Conservation (phyloP, 2,329 filamentous ascomycete species). For the Exophiala sideris region DNA sequence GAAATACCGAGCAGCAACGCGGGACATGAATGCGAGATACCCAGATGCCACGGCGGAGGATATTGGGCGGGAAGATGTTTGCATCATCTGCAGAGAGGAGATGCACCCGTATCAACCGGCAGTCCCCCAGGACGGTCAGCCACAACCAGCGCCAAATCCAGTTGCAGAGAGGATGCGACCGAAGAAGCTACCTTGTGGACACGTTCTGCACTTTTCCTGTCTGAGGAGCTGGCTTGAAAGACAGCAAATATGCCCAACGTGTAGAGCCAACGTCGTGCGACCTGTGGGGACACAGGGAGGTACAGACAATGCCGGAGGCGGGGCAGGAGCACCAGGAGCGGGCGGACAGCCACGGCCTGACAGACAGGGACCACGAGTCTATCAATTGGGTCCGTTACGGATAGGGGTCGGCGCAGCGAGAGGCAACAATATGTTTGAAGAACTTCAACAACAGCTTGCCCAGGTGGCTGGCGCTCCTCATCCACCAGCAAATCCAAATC, state of each 20-base stretch:
- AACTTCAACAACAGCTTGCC: slow-evolving; percentile 62
- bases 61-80: slow-evolving; percentile 80
- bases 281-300: slow-evolving; percentile 29
- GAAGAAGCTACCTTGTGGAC: slow-evolving; percentile 94
- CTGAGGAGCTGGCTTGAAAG: slow-evolving; percentile 95
- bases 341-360: slow-evolving; percentile 26
- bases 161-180: slow-evolving; percentile 79
- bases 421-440: slow-evolving; percentile 56
- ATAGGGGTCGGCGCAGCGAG: slow-evolving; percentile 66
- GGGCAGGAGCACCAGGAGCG: slow-evolving; percentile 21
- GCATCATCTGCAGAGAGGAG: slow-evolving; percentile 95
- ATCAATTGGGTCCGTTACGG: slow-evolving; percentile 71
- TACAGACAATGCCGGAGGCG: slow-evolving; percentile 28
- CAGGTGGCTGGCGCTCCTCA: slow-evolving; percentile 46
- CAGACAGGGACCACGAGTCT: slow-evolving; percentile 55
- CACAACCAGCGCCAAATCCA: slow-evolving; percentile 31
- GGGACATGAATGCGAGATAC: slow-evolving; percentile 88
- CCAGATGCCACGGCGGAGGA: slow-evolving; percentile 88
- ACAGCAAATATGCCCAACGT: slow-evolving; percentile 96
- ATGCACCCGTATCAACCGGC: slow-evolving; percentile 76
- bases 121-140: slow-evolving; percentile 36
- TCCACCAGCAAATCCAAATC: slow-evolving; percentile 28
- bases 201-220: slow-evolving; percentile 91
- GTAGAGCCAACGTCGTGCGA: slow-evolving; percentile 71
- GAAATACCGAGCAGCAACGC: slow-evolving; percentile 84